phyloP scores from a whole-genome alignment of 805 yeast genomes.

The Starmera caribaea region DNA sequence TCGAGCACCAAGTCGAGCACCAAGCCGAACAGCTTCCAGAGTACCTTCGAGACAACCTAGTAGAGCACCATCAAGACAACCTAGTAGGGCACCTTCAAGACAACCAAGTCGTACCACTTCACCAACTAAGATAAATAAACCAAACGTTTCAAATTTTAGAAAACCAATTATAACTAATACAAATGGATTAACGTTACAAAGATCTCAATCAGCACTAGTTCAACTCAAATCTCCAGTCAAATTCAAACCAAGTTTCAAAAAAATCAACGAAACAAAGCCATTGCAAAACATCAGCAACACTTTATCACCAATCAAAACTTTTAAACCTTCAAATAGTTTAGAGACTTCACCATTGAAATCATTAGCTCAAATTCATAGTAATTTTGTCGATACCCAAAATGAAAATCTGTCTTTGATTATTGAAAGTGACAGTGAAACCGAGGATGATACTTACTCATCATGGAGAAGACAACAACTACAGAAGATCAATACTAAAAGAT shows the following conservation, averaged over 20 bases:
- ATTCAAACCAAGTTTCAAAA: no score
- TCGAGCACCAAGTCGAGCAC: constrained; percentile 11
- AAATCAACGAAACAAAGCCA: no score
- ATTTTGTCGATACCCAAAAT: not conserved
- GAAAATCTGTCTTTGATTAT: not conserved
- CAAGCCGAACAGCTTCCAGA: constrained; percentile 12
- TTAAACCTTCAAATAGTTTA: constrained; percentile 4
- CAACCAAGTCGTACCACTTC: not conserved
- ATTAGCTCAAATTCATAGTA: constrained; percentile 1
- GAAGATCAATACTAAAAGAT: constrained; percentile 11
- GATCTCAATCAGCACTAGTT: no score
- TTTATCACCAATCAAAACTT: constrained; percentile 10
- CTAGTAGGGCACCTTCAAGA: constrained; percentile 2
- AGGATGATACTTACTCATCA: constrained; percentile 9
- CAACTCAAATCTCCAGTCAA: no score
- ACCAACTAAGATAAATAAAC: not conserved
- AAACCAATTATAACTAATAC: not conserved
- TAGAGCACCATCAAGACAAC: constrained; percentile 6
- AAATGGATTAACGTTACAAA: no score
- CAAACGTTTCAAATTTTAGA: not conserved
- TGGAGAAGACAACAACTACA: constrained; percentile 20
- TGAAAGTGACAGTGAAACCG: constrained; percentile 7
- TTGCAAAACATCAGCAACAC: constrained; percentile 1
- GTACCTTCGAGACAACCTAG: constrained; percentile 8
- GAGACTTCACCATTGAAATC: constrained; percentile 19